These are phyloP conservation scores for Naganishia liquefaciens DNA, from an alignment of 1,284 basidiomycete genomes.

Conservation along the genomic window DNA sequence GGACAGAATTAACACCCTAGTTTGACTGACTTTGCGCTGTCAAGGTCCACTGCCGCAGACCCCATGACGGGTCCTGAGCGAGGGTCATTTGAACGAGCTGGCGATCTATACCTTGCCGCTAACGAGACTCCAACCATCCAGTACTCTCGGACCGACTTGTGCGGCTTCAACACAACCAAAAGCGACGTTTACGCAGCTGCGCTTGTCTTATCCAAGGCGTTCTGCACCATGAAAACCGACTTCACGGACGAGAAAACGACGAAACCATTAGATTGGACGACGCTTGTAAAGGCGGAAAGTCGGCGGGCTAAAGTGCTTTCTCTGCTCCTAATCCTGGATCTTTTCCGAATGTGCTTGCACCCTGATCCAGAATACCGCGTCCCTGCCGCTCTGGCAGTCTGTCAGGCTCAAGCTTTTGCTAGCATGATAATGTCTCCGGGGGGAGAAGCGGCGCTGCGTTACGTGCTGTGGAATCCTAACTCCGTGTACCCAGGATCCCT, in stretches of 20 bases:
- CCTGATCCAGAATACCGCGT: not conserved
- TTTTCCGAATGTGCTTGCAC: not conserved
- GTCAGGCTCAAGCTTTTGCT: not conserved
- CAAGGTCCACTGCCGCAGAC: not conserved
- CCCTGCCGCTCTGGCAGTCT: not conserved
- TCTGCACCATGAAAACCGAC: not conserved
- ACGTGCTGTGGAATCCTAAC: too few species aligned
- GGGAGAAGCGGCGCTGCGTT: too few species aligned
- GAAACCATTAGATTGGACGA: not conserved
- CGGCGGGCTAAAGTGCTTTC: not conserved
- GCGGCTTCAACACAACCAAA: not conserved
- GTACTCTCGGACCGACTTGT: not conserved
- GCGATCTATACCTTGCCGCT: not conserved
- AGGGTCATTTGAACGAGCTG: not conserved
- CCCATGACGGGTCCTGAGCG: not conserved
- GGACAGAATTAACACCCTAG: not conserved
- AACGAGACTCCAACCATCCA: not conserved
- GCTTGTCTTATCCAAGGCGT: not conserved
- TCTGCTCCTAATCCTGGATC: not conserved
- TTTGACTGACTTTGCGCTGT: not conserved
- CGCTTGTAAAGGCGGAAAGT: not conserved
- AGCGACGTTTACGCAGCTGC: not conserved
- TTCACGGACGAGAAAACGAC: not conserved
- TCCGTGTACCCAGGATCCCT: too few species aligned
- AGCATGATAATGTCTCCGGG: not conserved